These are phyloP conservation scores for Eucalyptus decipiens DNA, from an alignment of 345 rosid genomes.

Conservation along the genomic window DNA sequence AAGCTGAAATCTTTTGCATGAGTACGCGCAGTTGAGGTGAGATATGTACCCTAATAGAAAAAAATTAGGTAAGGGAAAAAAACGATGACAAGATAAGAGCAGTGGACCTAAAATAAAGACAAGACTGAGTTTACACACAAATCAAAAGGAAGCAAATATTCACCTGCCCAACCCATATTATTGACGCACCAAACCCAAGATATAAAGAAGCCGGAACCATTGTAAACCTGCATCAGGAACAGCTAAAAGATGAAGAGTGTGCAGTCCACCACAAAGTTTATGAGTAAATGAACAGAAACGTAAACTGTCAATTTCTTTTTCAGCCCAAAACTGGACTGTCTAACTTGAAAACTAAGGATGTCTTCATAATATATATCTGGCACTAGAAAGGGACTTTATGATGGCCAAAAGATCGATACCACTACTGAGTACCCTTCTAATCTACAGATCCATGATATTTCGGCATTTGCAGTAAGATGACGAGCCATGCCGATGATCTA, in stretches of 20 bases:
- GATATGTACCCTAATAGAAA: constrained; percentile 72
- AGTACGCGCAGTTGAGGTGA: constrained; percentile 66
- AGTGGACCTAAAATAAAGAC: neutral
- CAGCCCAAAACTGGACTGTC: neutral
- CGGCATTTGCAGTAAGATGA: neutral
- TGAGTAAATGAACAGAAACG: neutral
- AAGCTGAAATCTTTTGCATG: constrained; percentile 50
- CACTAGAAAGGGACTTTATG: neutral
- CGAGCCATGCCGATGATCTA: neutral
- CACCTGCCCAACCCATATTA: constrained; percentile 97
- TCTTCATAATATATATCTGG: neutral
- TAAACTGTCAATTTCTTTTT: neutral
- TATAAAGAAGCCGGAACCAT: constrained; percentile 83
- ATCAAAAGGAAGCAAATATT: neutral
- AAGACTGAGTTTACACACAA: neutral
- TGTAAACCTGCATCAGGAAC: constrained; percentile 34
- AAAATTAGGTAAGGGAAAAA: neutral
- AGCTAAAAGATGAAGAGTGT: neutral
- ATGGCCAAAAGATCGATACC: neutral
- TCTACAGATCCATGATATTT: neutral
- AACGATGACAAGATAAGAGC: neutral
- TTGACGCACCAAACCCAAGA: constrained; percentile 86
- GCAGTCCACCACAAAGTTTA: neutral
- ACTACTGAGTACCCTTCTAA: neutral
- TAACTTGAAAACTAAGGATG: neutral